Evolutionary conservation across 768 basidiomycete species (phyloP).

Genomic region (Mycena haematopus): DNA sequence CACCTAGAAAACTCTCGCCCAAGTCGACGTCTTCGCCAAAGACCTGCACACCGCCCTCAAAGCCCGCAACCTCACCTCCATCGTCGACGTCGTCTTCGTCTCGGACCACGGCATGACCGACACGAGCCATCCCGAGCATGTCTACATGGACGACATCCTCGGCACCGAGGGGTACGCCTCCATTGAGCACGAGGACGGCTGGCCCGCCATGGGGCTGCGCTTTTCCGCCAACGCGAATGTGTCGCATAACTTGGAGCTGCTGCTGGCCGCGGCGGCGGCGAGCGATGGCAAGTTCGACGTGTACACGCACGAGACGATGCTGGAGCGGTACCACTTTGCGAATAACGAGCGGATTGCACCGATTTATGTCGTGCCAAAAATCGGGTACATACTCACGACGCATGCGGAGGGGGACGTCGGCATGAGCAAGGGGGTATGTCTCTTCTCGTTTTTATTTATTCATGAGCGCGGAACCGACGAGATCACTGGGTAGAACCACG

Average conservation of each 20-base stretch:
- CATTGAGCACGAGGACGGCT: conserved; percentile 84
- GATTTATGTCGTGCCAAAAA: conserved; percentile 81
- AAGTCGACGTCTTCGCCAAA: conserved; percentile 78
- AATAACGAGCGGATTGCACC: conserved; percentile 83
- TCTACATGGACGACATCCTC: conserved; percentile 85
- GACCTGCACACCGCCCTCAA: conserved; percentile 68
- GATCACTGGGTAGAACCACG: conserved; percentile 68
- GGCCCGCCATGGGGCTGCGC: conserved; percentile 89
- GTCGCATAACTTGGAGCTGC: conserved; percentile 57
- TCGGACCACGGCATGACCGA: conserved; percentile 93
- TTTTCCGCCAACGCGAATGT: conserved; percentile 67
- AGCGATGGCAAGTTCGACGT: conserved; percentile 77
- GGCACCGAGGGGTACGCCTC: conserved; percentile 58
- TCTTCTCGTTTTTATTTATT: not conserved
- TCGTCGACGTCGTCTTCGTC: conserved; percentile 90
- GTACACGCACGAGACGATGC: conserved; percentile 84
- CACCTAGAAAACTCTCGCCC: conserved; percentile 61
- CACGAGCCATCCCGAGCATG: conserved; percentile 75
- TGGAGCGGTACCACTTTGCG: conserved; percentile 77
- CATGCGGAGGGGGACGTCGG: conserved; percentile 62
- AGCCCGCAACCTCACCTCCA: conserved; percentile 77
- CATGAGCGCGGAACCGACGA: not conserved
- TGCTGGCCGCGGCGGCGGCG: conserved; percentile 57
- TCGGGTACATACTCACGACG: conserved; percentile 82
- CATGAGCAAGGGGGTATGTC: conserved; percentile 72